Base-by-base conservation (phyloP, 1,139 yeast genomes). In the Yamadazyma sp. region DNA sequence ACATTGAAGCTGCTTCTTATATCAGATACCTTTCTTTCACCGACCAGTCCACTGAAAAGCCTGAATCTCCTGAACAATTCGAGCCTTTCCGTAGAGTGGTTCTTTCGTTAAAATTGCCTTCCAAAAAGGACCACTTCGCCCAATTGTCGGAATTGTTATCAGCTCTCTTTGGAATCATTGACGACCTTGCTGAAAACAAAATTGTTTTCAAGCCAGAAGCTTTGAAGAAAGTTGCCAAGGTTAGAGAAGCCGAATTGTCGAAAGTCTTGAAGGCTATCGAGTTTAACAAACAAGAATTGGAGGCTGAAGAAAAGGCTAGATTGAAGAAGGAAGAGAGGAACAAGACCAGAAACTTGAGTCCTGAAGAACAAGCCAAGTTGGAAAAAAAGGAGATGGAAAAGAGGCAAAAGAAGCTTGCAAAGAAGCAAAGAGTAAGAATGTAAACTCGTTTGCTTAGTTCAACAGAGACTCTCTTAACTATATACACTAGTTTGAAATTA, bases 1-100 rank as follows among this genome's bases (percentile, higher is more conserved):
- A 42, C 27, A 59, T 86, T 46, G 70, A 72, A 42, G 66, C 83
- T 41, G 78, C 79, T 33, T 60, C 72, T 8, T 55, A 42, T 36
- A 65, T 91, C 54, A 79, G 81, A 55, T 84, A 61, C 55, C 60
- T 92, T 50, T 83, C 95, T 26, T 74, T 89, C 56, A 87, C 97
- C 38, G 98, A 92, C 61, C 85, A 87, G 64, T 81, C 89, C 23
- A 55, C 66, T 31, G 83, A 74, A 43, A 84, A 78, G 52, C 97
- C 98, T 36, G 68, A 60, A 31, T 51, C 69, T 28, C 54, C 79
- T 37, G 64, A 66, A 28, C 83, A 80, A 32, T 65, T 77, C 46
- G 64, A 61, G 33, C 81, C 88, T 39, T 61, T 59, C 43, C 78
- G 89, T 51, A 77, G 75, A 52, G 59, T 83, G 34, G 58, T 79